Evolutionary conservation across 495 filamentous ascomycete genomes (phyloP).

Genomic region (Aspergillus coremiiformis): DNA sequence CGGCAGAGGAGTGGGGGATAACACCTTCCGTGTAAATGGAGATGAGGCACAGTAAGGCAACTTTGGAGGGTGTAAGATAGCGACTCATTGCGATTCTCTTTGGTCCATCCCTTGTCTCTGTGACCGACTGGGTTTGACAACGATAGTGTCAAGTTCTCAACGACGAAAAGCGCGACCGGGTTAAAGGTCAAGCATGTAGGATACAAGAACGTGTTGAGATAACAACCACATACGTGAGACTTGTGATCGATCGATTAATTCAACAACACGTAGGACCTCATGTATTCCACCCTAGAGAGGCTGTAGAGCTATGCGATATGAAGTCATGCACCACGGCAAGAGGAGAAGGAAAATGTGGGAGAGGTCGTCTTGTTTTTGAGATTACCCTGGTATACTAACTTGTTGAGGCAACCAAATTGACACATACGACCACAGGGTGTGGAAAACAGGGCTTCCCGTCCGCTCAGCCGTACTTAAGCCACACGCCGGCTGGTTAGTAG

Average conservation of each 20-base stretch:
- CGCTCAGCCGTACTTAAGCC: neutral
- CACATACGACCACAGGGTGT: neutral
- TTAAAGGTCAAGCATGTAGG: neutral
- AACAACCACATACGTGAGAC: neutral
- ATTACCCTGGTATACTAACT: too few relatives aligned
- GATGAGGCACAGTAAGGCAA: conserved; percentile 73
- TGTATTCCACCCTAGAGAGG: neutral
- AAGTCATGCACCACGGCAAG: too few relatives aligned
- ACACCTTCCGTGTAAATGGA: conserved; percentile 68
- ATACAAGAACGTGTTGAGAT: neutral
- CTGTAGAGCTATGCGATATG: neutral
- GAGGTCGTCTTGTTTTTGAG: neutral
- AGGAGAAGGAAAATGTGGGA: neutral
- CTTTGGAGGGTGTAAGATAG: conserved; percentile 77
- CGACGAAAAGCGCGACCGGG: neutral
- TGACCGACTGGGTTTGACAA: neutral
- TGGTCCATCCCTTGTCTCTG: conserved; percentile 1
- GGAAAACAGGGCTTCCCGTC: neutral
- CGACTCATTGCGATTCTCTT: conserved; percentile 51
- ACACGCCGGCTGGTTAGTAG: neutral
- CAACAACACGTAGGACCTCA: neutral
- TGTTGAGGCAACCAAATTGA: neutral
- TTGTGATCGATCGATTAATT: too few relatives aligned
- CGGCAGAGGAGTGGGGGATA: conserved; percentile 65
- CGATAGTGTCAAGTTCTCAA: neutral